Conservation (phyloP, 352 stramenopile species). For the Thalassiosira exigua region DNA sequence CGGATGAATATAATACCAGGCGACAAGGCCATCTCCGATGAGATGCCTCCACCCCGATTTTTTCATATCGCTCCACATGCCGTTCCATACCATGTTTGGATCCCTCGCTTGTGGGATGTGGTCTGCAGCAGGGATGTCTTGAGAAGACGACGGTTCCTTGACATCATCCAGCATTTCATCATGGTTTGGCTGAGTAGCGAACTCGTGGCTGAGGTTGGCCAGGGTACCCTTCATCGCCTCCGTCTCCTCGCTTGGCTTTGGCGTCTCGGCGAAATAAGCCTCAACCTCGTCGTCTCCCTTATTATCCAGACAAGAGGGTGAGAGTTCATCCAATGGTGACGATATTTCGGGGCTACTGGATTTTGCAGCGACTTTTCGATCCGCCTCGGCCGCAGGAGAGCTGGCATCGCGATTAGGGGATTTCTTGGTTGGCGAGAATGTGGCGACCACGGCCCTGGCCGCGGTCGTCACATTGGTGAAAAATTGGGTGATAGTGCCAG, state of each 20-base stretch:
- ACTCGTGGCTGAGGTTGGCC: neutral
- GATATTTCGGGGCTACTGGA: neutral
- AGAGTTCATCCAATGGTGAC: neutral
- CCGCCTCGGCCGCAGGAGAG: neutral
- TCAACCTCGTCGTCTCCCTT: conserved; percentile 20
- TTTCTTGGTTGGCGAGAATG: no score
- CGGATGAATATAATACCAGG: conserved; percentile 25
- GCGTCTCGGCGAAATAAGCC: conserved; percentile 9
- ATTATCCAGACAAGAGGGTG: conserved; percentile 16
- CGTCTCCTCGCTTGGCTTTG: neutral
- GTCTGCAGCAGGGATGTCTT: neutral
- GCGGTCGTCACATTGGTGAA: neutral
- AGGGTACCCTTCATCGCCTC: neutral
- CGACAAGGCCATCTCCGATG: conserved; percentile 3
- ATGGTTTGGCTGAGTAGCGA: conserved; percentile 1
- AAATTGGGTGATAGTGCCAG: conserved; percentile 12
- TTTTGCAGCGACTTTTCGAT: neutral
- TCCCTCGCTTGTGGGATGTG: conserved; percentile 6
- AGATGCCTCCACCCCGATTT: conserved; percentile 14
- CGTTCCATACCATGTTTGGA: conserved; percentile 26
- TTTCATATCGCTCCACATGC: conserved; percentile 28
- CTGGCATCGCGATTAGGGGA: no score
- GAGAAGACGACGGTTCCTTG: neutral
- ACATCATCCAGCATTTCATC: neutral
- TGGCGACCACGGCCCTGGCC: no score